Percentiles rank a stretch among this genome's conserved stretches.
phyloP scores from a whole-genome alignment of 2,329 filamentous ascomycete genomes.

The Cordyceps fumosorosea region DNA sequence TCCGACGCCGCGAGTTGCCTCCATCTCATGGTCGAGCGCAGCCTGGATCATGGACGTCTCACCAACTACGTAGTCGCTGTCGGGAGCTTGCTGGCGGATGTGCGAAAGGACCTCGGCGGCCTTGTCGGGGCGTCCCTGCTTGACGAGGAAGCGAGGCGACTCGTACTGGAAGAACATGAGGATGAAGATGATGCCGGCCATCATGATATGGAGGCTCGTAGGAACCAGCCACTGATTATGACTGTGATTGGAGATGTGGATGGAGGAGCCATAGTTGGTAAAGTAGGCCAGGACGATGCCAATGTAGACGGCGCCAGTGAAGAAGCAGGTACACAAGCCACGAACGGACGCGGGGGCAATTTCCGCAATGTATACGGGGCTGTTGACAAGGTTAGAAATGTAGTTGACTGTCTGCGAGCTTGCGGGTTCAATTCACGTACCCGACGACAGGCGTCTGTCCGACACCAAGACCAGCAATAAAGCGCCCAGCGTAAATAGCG shows the following conservation, averaged over 20 bases:
- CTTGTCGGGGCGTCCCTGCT: slow-evolving; percentile 52
- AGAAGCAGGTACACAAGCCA: slow-evolving; percentile 62
- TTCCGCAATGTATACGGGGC: slow-evolving; percentile 66
- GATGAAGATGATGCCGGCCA: slow-evolving; percentile 63
- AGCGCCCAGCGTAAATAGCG: slow-evolving; percentile 58
- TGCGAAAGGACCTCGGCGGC: slow-evolving; percentile 49
- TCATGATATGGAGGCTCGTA: slow-evolving; percentile 70
- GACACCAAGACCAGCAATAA: slow-evolving; percentile 60
- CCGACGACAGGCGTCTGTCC: slow-evolving; percentile 62
- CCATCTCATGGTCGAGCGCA: slow-evolving; percentile 62
- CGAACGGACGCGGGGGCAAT: slow-evolving; percentile 62
- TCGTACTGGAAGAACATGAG: slow-evolving; percentile 64
- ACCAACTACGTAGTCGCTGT: slow-evolving; percentile 53
- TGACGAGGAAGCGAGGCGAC: slow-evolving; percentile 65
- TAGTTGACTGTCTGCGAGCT: not conserved
- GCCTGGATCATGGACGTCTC: slow-evolving; percentile 60
- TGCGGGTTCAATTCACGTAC: slow-evolving; percentile 18
- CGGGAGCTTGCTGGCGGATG: slow-evolving; percentile 51
- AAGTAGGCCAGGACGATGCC: slow-evolving; percentile 78
- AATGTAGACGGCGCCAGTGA: slow-evolving; percentile 56
- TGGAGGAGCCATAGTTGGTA: slow-evolving; percentile 55
- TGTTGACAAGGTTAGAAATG: slow-evolving; percentile 11
- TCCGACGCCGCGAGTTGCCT: slow-evolving; percentile 61
- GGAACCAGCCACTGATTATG: slow-evolving; percentile 57
- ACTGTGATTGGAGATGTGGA: slow-evolving; percentile 42